Evolutionary conservation across 768 basidiomycete genomes (phyloP).

Genomic region (Roridomyces roridus): DNA sequence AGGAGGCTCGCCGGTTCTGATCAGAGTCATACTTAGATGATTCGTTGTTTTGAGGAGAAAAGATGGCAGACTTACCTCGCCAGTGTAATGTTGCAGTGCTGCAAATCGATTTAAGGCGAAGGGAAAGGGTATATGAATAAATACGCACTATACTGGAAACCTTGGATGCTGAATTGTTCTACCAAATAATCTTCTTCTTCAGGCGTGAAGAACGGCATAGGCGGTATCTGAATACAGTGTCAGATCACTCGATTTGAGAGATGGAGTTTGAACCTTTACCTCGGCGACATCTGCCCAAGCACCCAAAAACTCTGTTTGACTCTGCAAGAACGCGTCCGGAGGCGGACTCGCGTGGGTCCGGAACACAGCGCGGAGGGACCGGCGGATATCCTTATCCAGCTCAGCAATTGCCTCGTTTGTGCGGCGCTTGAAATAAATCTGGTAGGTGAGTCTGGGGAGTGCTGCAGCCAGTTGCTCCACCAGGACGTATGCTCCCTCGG

Average conservation of each 20-base stretch:
- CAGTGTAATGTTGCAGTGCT: slow-evolving; percentile 74
- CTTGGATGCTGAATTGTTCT: slow-evolving; percentile 61
- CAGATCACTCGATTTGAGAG: neutral
- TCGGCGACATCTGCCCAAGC: slow-evolving; percentile 57
- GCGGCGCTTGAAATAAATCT: slow-evolving; percentile 62
- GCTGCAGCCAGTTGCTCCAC: slow-evolving; percentile 42
- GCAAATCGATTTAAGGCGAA: neutral
- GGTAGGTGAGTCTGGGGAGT: slow-evolving; percentile 66
- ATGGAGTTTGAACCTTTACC: no score
- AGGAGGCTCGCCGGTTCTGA: slow-evolving; percentile 49
- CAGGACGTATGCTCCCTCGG: slow-evolving; percentile 53
- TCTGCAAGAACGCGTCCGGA: slow-evolving; percentile 60
- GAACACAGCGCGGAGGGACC: slow-evolving; percentile 62
- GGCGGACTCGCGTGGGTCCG: slow-evolving; percentile 60
- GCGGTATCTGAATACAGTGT: slow-evolving; percentile 56
- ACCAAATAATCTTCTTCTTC: slow-evolving; percentile 78
- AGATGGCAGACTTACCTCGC: slow-evolving; percentile 54
- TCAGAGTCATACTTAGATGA: no score
- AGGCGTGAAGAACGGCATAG: slow-evolving; percentile 62
- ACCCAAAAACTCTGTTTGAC: slow-evolving; percentile 52
- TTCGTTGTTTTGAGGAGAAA: no score
- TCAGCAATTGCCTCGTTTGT: slow-evolving; percentile 57
- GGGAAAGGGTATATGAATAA: neutral
- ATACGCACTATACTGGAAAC: slow-evolving; percentile 65
- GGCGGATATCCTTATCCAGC: slow-evolving; percentile 59